Conservation (phyloP, 108 stramenopile species). For the Discostella pseudostelligera region DNA sequence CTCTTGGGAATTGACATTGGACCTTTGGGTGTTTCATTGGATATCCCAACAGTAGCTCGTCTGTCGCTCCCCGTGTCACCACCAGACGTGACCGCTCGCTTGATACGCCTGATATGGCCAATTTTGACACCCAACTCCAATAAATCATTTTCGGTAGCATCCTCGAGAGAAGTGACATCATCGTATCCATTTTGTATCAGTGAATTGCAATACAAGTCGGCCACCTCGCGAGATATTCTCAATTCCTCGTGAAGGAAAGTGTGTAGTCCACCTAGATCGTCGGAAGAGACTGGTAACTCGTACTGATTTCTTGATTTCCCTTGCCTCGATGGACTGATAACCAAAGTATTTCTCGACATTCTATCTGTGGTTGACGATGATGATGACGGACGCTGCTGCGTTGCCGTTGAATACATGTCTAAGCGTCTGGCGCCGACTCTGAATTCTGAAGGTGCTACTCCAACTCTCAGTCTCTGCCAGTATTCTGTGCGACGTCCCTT, state of each 20-base stretch:
- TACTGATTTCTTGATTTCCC: slow-evolving; percentile 14
- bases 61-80: slow-evolving; percentile 33
- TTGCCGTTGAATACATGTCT: too few species aligned
- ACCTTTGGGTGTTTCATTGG: neutral
- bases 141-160: slow-evolving; percentile 48
- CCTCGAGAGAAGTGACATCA: slow-evolving; percentile 45
- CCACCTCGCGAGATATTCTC: slow-evolving; percentile 37
- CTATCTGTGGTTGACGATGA: neutral
- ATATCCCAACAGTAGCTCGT: slow-evolving; percentile 5
- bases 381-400: too few species aligned
- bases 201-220: slow-evolving; percentile 32
- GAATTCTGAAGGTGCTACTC: too few species aligned
- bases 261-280: slow-evolving; percentile 23
- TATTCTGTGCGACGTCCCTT: too few species aligned
- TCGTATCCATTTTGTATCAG: slow-evolving; percentile 51
- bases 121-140: slow-evolving; percentile 47
- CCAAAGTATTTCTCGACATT: slow-evolving; percentile 7
- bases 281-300: slow-evolving; percentile 4
- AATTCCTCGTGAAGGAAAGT: slow-evolving; percentile 40
- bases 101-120: slow-evolving; percentile 50
- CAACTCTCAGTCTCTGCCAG: too few species aligned
- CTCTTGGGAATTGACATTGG: slow-evolving; percentile 17
- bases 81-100: slow-evolving; percentile 40
- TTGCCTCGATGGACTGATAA: slow-evolving; percentile 4
- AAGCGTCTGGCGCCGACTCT: too few species aligned